Evolutionary conservation across 2,329 filamentous ascomycete genomes (phyloP).

Genomic region (Tolypocladium cylindrosporum): DNA sequence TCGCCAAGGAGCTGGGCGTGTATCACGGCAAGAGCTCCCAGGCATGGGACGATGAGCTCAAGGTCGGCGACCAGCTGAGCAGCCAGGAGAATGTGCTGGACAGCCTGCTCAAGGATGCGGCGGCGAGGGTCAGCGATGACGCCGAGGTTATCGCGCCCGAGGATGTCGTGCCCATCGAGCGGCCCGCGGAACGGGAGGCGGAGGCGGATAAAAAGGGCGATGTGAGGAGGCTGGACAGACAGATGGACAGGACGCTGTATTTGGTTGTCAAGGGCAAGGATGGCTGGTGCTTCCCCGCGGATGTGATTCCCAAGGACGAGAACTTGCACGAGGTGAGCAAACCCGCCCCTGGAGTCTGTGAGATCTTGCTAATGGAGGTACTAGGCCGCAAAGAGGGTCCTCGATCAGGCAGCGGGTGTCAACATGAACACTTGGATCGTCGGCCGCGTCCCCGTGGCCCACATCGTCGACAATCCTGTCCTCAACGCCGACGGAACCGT

Average conservation of each 20-base stretch:
- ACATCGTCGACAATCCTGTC: slow-evolving; percentile 51
- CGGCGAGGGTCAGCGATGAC: slow-evolving; percentile 49
- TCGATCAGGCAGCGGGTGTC: slow-evolving; percentile 67
- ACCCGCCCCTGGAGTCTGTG: background rate
- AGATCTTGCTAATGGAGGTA: background rate
- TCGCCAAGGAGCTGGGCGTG: slow-evolving; percentile 74
- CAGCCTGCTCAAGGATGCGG: slow-evolving; percentile 64
- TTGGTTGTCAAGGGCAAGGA: slow-evolving; percentile 67
- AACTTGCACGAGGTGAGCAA: slow-evolving; percentile 69
- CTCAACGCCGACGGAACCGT: slow-evolving; percentile 32
- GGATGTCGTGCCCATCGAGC: slow-evolving; percentile 58
- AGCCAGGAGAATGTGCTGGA: slow-evolving; percentile 56
- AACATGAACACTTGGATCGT: slow-evolving; percentile 99
- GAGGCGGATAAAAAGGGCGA: slow-evolving; percentile 73
- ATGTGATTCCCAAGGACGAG: slow-evolving; percentile 58
- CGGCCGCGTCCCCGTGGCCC: slow-evolving; percentile 78
- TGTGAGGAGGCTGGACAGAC: slow-evolving; percentile 65
- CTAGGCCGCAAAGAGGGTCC: slow-evolving; percentile 72
- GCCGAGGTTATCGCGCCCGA: slow-evolving; percentile 47
- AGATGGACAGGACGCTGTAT: slow-evolving; percentile 76
- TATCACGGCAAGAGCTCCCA: slow-evolving; percentile 63
- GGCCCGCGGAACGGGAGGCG: slow-evolving; percentile 59
- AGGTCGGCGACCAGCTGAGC: slow-evolving; percentile 61
- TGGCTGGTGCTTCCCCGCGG: slow-evolving; percentile 78
- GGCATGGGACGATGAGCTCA: slow-evolving; percentile 86